Base-by-base conservation (phyloP, 1,284 basidiomycete species). In the Sphaerobolus stellatus region DNA sequence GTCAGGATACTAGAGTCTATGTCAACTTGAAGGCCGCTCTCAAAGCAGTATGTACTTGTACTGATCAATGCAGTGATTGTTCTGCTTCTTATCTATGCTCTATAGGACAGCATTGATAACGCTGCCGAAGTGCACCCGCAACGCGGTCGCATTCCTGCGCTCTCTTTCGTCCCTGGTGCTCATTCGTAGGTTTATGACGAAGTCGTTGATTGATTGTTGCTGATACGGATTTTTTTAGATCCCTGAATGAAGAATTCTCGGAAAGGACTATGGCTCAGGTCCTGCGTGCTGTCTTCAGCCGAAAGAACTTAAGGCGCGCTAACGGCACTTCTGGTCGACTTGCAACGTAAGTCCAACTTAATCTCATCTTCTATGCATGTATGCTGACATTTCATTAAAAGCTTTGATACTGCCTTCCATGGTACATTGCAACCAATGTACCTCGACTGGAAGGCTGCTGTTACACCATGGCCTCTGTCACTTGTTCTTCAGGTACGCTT, bases 21-120 rank as follows among this genome's bases (percentile, higher is more conserved):
- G 66, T 88, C 46, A 74, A 90, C 62, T 69, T 88, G 25, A 75
- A 73, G 2, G 63, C 69, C 29, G 86, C 86, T 1, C 76, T 78
- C 62, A 58, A 72, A 43, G 78, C 83, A 56, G 88, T 88, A 49
- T 54, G 82, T 71, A 34, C 33, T 30, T n/a, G 6, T 41, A 48
- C 13, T 22, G 43, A 5, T 28, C 41, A 2, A 33, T 29, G 8
- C 13, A 3, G 20, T 5, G 11, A 20, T 1, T 30, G 4, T 48
- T 34, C 5, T 29, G 18, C 24, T 36, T 27, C 9, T 8, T 33
- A 30, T 16, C 31, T 34, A 11, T 16, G 29, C 14, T 48, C 20
- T 44, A 20, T 20, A 16, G 29, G 20, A 28, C 11, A 13, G 29
- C 16, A 9, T 31, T 4, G 38, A 50, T 5, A 48, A 58, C 25